Percentiles rank a stretch among this genome's conserved stretches.
These are phyloP conservation scores for Priceomyces melissophilus DNA, from an alignment of 805 yeast genomes.

Conservation along the genomic window DNA sequence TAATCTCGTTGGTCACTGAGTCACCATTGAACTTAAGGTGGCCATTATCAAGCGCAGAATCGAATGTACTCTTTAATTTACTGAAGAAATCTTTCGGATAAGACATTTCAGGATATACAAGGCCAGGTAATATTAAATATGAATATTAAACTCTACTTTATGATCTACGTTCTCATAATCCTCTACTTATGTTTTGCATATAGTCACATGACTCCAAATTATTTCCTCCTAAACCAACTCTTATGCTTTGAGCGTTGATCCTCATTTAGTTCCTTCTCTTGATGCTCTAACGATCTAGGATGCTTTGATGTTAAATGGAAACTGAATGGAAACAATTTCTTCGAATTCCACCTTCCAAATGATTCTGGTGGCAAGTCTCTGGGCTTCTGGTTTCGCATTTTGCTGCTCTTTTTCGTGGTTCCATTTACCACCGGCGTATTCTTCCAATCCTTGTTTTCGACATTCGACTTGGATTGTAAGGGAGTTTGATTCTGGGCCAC, in stretches of 20 bases:
- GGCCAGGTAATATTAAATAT: neutral
- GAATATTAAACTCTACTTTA: neutral
- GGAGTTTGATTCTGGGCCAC: no score
- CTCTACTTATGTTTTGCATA: no score
- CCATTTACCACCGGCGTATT: no score
- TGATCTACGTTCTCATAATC: neutral
- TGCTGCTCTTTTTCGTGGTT: no score
- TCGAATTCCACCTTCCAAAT: no score
- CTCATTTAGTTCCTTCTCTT: slow-evolving; percentile 5
- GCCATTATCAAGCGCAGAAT: slow-evolving; percentile 45
- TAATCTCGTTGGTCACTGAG: slow-evolving; percentile 28
- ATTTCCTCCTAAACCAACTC: slow-evolving; percentile 22
- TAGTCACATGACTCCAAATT: slow-evolving; percentile 2
- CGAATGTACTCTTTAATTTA: slow-evolving; percentile 37
- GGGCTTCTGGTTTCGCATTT: no score
- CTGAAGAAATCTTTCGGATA: slow-evolving; percentile 25
- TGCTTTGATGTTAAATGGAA: neutral
- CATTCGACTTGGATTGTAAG: slow-evolving; percentile 9
- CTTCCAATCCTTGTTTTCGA: no score
- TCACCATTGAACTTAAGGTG: slow-evolving; percentile 53
- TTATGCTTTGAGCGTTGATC: slow-evolving; percentile 16
- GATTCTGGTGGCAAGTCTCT: slow-evolving; percentile 7
- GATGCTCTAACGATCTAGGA: slow-evolving; percentile 7
- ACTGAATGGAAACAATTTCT: neutral
- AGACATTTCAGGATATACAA: neutral